These are phyloP conservation scores for Aspergillus brunneoviolaceus DNA, from an alignment of 2,329 filamentous ascomycete genomes.

Conservation along the genomic window DNA sequence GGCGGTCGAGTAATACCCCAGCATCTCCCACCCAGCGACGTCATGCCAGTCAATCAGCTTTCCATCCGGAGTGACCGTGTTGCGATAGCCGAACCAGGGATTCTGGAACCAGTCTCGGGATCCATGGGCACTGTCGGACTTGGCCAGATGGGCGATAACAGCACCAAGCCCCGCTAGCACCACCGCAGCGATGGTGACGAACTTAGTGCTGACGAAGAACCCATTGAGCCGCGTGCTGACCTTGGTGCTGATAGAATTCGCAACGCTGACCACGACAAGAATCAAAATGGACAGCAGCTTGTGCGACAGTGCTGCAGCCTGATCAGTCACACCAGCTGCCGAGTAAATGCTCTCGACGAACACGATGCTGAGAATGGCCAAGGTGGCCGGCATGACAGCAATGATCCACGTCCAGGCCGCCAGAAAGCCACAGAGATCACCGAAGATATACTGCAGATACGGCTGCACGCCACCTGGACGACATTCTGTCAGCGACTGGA, in stretches of 20 bases:
- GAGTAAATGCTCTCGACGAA: constrained; percentile 21
- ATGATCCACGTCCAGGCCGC: constrained; percentile 23
- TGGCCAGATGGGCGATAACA: constrained; percentile 9
- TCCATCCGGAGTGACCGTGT: constrained; percentile 17
- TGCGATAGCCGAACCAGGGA: constrained; percentile 16
- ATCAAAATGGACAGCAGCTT: constrained; percentile 17
- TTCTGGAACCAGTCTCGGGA: constrained; percentile 16
- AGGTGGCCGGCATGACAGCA: constrained; percentile 18
- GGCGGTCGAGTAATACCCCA: constrained; percentile 19
- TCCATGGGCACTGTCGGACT: background rate
- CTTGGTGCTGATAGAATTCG: constrained; percentile 20
- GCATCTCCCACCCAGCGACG: constrained; percentile 14
- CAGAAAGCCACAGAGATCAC: constrained; percentile 20
- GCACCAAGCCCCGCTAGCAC: constrained; percentile 14
- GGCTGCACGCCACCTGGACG: constrained; percentile 18
- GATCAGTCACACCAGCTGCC: constrained; percentile 11
- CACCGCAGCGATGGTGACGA: constrained; percentile 11
- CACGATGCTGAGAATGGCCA: constrained; percentile 20
- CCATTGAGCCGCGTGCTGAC: constrained; percentile 15
- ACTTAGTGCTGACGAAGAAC: constrained; percentile 19
- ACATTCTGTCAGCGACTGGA: background rate
- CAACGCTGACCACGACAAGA: constrained; percentile 10
- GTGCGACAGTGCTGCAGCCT: constrained; percentile 9
- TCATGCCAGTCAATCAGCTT: constrained; percentile 16
- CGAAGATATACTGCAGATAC: constrained; percentile 19